These are phyloP conservation scores for Solanum gracilifrons DNA, from an alignment of 257 asterid genomes.

Conservation along the genomic window DNA sequence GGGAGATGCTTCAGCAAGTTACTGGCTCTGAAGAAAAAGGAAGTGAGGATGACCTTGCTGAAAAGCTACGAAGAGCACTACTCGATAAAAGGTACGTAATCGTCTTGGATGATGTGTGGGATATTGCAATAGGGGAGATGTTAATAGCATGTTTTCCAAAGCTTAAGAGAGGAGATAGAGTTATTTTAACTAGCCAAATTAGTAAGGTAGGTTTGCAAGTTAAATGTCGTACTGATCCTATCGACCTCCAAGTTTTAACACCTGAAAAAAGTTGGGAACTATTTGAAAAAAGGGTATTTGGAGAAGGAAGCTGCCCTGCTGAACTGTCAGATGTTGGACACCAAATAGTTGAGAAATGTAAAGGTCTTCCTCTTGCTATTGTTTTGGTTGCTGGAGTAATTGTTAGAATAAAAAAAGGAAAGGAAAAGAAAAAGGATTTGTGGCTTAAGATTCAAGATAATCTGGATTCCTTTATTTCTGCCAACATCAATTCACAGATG, in stretches of 20 bases:
- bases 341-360: not conserved
- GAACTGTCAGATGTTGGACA: not conserved
- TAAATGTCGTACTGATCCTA: not conserved
- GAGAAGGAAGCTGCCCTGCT: not conserved
- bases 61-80: not conserved
- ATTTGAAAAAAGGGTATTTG: too few species aligned
- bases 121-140: not conserved
- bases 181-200: not conserved
- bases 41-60: not conserved
- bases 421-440: not conserved
- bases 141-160: not conserved
- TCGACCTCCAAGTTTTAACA: not conserved
- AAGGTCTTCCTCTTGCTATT: conserved; percentile 1
- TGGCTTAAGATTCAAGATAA: not conserved
- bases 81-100: not conserved
- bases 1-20: not conserved
- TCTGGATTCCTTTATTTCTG: not conserved
- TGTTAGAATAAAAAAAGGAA: not conserved
- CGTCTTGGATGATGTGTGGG: not conserved
- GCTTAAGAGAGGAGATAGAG: not conserved
- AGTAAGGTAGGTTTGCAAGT: not conserved
- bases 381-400: not conserved
- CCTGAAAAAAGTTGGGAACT: too few species aligned
- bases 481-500: not conserved
- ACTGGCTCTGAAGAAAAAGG: too few species aligned